Conservation (phyloP, 1,139 yeast species). For the Pichia sp. region DNA sequence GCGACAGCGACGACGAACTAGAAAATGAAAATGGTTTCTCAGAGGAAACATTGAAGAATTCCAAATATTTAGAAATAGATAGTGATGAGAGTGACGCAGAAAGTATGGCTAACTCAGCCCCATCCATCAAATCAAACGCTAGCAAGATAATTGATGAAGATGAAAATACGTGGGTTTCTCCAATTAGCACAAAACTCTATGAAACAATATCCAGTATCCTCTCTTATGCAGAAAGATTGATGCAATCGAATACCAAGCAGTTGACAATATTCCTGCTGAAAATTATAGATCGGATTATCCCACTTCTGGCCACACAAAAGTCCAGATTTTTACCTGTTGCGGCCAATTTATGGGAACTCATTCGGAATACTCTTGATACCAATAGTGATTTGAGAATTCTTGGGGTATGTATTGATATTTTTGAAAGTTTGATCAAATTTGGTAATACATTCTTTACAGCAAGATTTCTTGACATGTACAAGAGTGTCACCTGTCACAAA, state of each 20-base stretch:
- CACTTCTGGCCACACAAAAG: slow-evolving; percentile 57
- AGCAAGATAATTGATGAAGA: slow-evolving; percentile 14
- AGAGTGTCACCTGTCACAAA: slow-evolving; percentile 18
- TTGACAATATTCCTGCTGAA: slow-evolving; percentile 51
- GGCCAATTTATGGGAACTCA: slow-evolving; percentile 63
- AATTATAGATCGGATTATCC: slow-evolving; percentile 44
- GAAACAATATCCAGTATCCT: slow-evolving; percentile 52
- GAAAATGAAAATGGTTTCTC: slow-evolving; percentile 17
- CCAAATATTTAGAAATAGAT: slow-evolving; percentile 24
- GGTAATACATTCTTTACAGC: slow-evolving; percentile 46
- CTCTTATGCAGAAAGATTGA: slow-evolving; percentile 60
- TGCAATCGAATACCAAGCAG: slow-evolving; percentile 59
- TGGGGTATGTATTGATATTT: slow-evolving; percentile 30
- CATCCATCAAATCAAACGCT: slow-evolving; percentile 5
- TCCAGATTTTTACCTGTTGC: slow-evolving; percentile 57
- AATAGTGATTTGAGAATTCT: slow-evolving; percentile 31
- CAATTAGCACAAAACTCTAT: slow-evolving; percentile 55
- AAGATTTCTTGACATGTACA: slow-evolving; percentile 37
- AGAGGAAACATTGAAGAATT: slow-evolving; percentile 18
- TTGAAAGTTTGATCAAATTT: slow-evolving; percentile 32
- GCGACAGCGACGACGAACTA: slow-evolving; percentile 23
- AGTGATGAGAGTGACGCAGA: slow-evolving; percentile 37
- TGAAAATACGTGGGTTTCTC: slow-evolving; percentile 51
- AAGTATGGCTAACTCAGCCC: slow-evolving; percentile 16
- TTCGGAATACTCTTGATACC: slow-evolving; percentile 34